Evolutionary conservation across 495 filamentous ascomycete species (phyloP).

Genomic region (Geopyxis carbonaria): DNA sequence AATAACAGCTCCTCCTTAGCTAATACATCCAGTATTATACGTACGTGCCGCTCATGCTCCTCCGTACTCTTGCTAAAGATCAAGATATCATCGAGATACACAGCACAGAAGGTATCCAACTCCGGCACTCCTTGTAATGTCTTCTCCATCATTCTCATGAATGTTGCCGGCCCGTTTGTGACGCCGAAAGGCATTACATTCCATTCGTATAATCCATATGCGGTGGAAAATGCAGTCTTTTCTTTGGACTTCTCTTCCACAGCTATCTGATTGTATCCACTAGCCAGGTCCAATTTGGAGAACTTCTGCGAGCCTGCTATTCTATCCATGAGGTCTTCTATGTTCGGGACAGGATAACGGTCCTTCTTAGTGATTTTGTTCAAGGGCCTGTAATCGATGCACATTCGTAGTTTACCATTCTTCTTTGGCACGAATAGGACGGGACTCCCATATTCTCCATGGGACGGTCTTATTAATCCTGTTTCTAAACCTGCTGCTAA

Average conservation of each 20-base stretch:
- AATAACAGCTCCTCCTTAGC: constrained; percentile 9
- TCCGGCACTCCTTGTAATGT: not conserved
- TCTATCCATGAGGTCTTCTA: constrained; percentile 29
- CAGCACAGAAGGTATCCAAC: constrained; percentile 9
- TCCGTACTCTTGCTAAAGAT: constrained; percentile 16
- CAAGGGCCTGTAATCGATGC: constrained; percentile 32
- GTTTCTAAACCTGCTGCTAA: no score
- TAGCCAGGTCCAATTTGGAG: constrained; percentile 29
- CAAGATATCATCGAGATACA: constrained; percentile 25
- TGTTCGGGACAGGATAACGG: constrained; percentile 30
- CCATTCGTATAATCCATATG: not conserved
- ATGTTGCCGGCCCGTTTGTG: constrained; percentile 3
- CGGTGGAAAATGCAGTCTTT: constrained; percentile 8
- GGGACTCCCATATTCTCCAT: constrained; percentile 12
- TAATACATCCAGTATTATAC: constrained; percentile 7
- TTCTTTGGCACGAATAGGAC: constrained; percentile 29
- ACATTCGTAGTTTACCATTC: constrained; percentile 27
- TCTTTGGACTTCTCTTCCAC: not conserved
- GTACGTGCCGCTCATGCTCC: constrained; percentile 11
- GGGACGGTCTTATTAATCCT: not conserved
- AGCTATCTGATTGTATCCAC: constrained; percentile 2
- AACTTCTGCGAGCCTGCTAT: constrained; percentile 26
- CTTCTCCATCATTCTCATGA: not conserved
- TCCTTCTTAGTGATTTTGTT: constrained; percentile 31
- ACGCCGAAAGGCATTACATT: not conserved